Percentiles rank a stretch among this genome's conserved stretches.
These are phyloP conservation scores for Cetraspora pellucida DNA, from an alignment of 192 early-diverging fungal genomes.

Conservation along the genomic window DNA sequence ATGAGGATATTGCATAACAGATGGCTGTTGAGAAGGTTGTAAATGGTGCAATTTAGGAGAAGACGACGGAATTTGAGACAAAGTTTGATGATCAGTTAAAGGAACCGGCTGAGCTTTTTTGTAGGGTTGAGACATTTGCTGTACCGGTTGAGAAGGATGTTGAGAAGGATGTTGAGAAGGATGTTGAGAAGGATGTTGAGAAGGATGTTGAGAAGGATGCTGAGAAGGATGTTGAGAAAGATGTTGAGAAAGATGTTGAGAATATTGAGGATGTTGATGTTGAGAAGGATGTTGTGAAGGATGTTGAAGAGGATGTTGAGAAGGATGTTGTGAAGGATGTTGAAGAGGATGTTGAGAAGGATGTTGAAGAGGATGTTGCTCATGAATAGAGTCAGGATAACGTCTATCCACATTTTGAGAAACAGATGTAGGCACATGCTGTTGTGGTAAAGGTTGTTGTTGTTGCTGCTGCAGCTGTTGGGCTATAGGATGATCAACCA, in stretches of 20 bases:
- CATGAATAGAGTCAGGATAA: not conserved
- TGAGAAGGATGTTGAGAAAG: not conserved
- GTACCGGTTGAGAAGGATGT: not conserved
- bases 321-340: not conserved
- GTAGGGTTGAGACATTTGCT: no score
- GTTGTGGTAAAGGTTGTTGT: constrained; percentile 14
- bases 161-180: not conserved
- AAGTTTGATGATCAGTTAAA: no score
- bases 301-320: no score
- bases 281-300: not conserved
- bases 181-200: not conserved
- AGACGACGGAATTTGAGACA: no score
- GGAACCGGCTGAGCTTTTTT: no score
- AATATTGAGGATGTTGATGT: not conserved
- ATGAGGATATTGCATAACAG: not conserved
- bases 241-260: not conserved
- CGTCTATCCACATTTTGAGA: not conserved
- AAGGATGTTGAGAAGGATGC: constrained; percentile 18
- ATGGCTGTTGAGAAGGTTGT: not conserved
- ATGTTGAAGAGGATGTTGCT: not conserved
- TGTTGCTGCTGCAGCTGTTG: constrained; percentile 11
- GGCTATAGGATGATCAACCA: no score
- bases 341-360: not conserved
- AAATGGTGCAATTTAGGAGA: not conserved
- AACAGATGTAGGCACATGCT: not conserved